Base-by-base conservation (phyloP, 495 filamentous ascomycete genomes). In the Terfezia claveryi region DNA sequence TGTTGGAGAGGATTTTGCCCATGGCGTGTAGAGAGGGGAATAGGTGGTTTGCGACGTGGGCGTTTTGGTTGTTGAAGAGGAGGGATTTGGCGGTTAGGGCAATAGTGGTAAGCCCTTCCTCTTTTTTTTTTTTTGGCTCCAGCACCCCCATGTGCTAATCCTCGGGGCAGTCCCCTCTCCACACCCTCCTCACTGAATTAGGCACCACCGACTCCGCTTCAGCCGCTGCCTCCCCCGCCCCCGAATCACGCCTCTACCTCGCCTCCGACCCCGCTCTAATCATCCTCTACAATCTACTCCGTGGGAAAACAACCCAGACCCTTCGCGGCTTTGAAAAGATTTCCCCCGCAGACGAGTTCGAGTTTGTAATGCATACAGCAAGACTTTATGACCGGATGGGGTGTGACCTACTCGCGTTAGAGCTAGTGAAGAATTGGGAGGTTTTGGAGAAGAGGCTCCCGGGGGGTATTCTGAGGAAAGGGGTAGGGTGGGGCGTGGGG, bases 11-110 rank as follows among this genome's bases (percentile, higher is more conserved):
- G 56, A 78, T 95, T 23, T 72, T 96, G 0, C 75, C 80, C 1
- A 72, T 85, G 57, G 91, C 92, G 8, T 76, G 82, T 3, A 71
- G 77, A 10, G 80, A 87, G 55, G 86, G 85, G 0, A 89, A 96
- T 65, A 75, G 89, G 54, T 99, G 92, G 92, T 78, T 92, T 51
- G 86, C 87, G 2, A 86, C 83, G 0, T 99, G 92, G 92, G 85
- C 86, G 4, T 94, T 89, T 67, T 93, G 87, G 84, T 87, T 93
- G 80, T 73, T 99, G 16, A 78, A 79, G 41, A 72, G 80, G 54
- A 75, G 78, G 44, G 87, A 92, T 62, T 83, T 86, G 74, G 86
- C 89, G 12, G 86, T 96, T 6, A 76, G 84, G 16, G 80, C 82
- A n/a, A 68, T 96, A 3, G 80, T 95, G 52, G 74, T 77, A 64